Evolutionary conservation across 1,139 yeast species (phyloP), one percentile per base, ranked within the genome.

Genomic region (Arxiozyma heterogenica): DNA sequence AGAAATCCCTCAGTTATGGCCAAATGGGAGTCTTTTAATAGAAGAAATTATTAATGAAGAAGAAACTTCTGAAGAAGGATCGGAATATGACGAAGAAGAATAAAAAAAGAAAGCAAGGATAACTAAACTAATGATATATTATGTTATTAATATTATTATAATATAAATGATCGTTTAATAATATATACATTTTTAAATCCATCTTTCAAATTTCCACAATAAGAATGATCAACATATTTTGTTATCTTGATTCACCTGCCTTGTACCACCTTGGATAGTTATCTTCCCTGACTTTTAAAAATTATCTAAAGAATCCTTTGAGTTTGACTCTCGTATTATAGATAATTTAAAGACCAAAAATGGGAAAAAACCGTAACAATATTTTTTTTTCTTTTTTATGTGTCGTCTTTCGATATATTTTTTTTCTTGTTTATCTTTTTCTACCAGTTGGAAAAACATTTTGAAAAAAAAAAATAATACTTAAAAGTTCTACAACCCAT

Each of bases 21-120:
- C 90, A 17, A 81, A 76, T 58, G 89, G 88, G 1, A 81, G 77
- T 58, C 59, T 83, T 47, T 67, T 82, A 47, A 77, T 82, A 7
- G 86, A 82, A 59, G 67, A 64, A 21, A 58, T 65, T 15, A 71
- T 68, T 3, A 71, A 66, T 15, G 73, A 69, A 6, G 71, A 70
- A 7, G 48, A 65, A 1, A 68, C 62, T 0, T 71, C 65, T 1
- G 59, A 38, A 20, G 20, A 9, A 15, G 52, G 44, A 3, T n/a
- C 25, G 3, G 44, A 27, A 1, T 15, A 11, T n/a, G 50, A 45
- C 7, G 30, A 42, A 23, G 9, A 23, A 44, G 39, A 34, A 34
- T 34, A 12, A 34, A 34, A 12, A 34, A 12, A 34, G 30, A 27
- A 27, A 27, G 9, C 12, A 12, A 12, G 3, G 2, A 4, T 34